phyloP scores from a whole-genome alignment of 768 basidiomycete species.

The Wakefieldia striispora region DNA sequence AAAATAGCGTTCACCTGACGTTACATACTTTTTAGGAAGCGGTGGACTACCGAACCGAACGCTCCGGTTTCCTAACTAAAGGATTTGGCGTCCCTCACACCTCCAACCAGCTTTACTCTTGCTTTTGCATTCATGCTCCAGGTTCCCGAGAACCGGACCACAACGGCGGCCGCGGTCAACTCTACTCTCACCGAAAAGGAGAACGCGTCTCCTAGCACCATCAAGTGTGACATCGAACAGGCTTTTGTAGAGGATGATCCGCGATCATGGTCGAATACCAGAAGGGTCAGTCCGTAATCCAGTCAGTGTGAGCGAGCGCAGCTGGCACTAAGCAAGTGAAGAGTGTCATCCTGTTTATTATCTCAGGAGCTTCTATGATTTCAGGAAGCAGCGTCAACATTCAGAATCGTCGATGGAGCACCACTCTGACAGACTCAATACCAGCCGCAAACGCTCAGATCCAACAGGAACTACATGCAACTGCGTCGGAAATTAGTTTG shows the following conservation, averaged over 20 bases:
- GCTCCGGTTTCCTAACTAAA: too few species aligned
- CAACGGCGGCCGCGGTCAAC: too few species aligned
- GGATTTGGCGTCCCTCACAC: too few species aligned
- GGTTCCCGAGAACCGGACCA: too few species aligned
- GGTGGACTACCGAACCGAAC: too few species aligned
- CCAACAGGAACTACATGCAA: constrained; percentile 59
- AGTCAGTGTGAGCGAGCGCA: background rate
- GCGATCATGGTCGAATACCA: constrained; percentile 51
- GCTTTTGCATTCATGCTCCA: too few species aligned
- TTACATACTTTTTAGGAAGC: too few species aligned
- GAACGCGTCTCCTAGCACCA: too few species aligned
- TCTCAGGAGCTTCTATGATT: constrained; percentile 31
- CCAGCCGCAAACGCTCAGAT: constrained; percentile 69
- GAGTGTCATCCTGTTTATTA: constrained; percentile 17
- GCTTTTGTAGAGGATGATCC: constrained; percentile 61
- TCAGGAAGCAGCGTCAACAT: constrained; percentile 25
- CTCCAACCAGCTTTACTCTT: too few species aligned
- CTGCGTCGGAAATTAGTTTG: constrained; percentile 59
- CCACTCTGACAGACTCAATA: background rate
- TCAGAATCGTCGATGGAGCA: constrained; percentile 22
- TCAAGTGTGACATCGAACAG: too few species aligned
- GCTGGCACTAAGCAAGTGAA: constrained; percentile 1
- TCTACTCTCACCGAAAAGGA: too few species aligned
- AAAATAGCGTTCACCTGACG: too few species aligned
- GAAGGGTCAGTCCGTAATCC: constrained; percentile 44